Percentiles rank a stretch among this genome's conserved stretches.
Evolutionary conservation across 768 basidiomycete genomes (phyloP).

Genomic region (Boletus insuetus): DNA sequence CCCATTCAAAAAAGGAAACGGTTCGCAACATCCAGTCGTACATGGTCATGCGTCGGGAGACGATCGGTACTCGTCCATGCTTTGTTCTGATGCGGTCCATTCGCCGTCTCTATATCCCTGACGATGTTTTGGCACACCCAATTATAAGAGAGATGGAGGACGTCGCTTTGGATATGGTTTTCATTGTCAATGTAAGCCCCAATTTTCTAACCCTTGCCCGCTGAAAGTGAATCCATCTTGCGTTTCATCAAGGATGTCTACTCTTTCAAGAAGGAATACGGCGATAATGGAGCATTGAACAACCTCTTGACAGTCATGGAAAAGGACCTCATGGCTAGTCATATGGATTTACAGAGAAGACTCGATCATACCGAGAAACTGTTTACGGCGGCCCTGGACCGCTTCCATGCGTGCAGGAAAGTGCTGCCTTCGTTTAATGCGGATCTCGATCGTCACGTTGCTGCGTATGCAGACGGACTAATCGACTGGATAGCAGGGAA

Average conservation of each 20-base stretch:
- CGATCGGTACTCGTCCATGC: constrained; percentile 29
- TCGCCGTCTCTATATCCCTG: constrained; percentile 25
- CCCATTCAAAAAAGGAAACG: constrained; percentile 8
- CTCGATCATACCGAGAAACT: constrained; percentile 19
- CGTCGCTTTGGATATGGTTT: constrained; percentile 26
- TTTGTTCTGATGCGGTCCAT: constrained; percentile 29
- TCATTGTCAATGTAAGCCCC: constrained; percentile 22
- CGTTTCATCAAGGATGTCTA: constrained; percentile 22
- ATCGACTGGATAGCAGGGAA: constrained; percentile 27
- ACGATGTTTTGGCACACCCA: constrained; percentile 20
- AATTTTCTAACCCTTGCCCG: no score
- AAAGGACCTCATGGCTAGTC: constrained; percentile 22
- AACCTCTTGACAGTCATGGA: constrained; percentile 28
- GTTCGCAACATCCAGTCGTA: constrained; percentile 24
- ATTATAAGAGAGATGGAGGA: constrained; percentile 28
- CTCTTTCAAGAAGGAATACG: constrained; percentile 30
- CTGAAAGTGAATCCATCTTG: not conserved
- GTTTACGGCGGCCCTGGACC: constrained; percentile 20
- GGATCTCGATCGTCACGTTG: constrained; percentile 17
- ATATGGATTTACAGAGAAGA: constrained; percentile 25
- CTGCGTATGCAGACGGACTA: constrained; percentile 26
- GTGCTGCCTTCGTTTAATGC: constrained; percentile 16
- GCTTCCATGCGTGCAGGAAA: constrained; percentile 22
- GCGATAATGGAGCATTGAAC: constrained; percentile 28
- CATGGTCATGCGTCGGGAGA: constrained; percentile 28